phyloP scores from a whole-genome alignment of 768 basidiomycete species.

The Nevesoporus exiguus region DNA sequence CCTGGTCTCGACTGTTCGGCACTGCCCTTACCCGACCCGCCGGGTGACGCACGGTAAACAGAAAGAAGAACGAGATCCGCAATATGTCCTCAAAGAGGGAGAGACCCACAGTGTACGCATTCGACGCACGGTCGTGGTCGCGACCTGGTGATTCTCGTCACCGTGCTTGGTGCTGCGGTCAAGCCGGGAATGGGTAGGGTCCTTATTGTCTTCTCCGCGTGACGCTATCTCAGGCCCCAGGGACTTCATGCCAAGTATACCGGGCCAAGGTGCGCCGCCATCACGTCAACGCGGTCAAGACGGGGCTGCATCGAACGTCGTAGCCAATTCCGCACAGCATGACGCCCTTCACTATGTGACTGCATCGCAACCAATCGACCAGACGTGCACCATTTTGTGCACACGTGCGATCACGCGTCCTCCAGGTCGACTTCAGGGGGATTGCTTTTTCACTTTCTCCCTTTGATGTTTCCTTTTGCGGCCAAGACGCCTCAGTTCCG shows the following conservation, averaged over 20 bases:
- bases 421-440: not conserved
- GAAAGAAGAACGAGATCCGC: not conserved
- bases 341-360: not conserved
- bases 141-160: not conserved
- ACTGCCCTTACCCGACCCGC: not conserved
- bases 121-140: not conserved
- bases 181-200: not conserved
- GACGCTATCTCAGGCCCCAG: not conserved
- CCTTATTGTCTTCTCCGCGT: constrained; percentile 11
- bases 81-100: not conserved
- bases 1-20: no score
- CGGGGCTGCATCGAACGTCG: not conserved
- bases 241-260: not conserved
- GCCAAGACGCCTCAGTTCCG: not conserved
- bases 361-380: not conserved
- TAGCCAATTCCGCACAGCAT: not conserved
- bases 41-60: not conserved
- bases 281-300: not conserved
- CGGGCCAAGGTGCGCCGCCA: not conserved
- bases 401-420: not conserved
- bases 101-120: not conserved
- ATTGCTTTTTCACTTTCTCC: not conserved
- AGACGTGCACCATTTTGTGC: constrained; percentile 8
- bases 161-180: not conserved
- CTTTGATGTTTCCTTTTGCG: constrained; percentile 15